Evolutionary conservation across 1,139 yeast genomes (phyloP), one percentile per base, ranked within the genome.

Genomic region (Yamadazyma mexicana): DNA sequence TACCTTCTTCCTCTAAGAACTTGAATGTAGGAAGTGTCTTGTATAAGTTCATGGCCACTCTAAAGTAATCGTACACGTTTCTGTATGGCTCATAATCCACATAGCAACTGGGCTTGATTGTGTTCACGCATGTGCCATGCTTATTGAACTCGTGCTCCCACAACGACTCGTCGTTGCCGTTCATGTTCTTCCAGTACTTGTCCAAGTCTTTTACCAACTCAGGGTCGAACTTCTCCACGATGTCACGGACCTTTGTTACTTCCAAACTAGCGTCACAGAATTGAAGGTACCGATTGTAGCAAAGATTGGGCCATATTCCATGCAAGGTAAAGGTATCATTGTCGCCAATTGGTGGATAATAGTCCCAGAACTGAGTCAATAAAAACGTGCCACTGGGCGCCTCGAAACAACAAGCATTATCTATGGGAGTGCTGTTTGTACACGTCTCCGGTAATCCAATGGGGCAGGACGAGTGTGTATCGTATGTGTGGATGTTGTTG

Each of bases 71-170:
- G 45, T 84, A 83, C 10, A 87, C 88, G 50, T 88, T 81, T 52
- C 78, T 62, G 42, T 71, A 57, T 6, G 45, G 32, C 25, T 44
- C 37, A 22, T 47, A 46, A 15, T 44, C 43, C 4, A 38, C 18
- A 58, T 87, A 88, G 57, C 98, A 92, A 2, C 59, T 49, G 3
- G 95, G 88, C 39, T 75, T 75, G 37, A 91, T 69, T 0, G 97
- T 89, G 28, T 81, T 77, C 66, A 91, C 81, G 61, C 98, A 92
- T 0, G 97, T 89, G 4, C 92, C 98, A 56, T 92, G 98, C 61
- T 92, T 92, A 66, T 91, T 91, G 72, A 79, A 92, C 62, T 92
- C 98, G 60, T 92, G 98, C 22, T 79, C 73, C 98, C 98, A 92
- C 40, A 92, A 69, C 17, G 75, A 64, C 45, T 81, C 87, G 57